Percentiles rank a stretch among this genome's conserved stretches.
These are phyloP conservation scores for Colletotrichum agaves DNA, from an alignment of 2,329 filamentous ascomycete species.

Conservation along the genomic window DNA sequence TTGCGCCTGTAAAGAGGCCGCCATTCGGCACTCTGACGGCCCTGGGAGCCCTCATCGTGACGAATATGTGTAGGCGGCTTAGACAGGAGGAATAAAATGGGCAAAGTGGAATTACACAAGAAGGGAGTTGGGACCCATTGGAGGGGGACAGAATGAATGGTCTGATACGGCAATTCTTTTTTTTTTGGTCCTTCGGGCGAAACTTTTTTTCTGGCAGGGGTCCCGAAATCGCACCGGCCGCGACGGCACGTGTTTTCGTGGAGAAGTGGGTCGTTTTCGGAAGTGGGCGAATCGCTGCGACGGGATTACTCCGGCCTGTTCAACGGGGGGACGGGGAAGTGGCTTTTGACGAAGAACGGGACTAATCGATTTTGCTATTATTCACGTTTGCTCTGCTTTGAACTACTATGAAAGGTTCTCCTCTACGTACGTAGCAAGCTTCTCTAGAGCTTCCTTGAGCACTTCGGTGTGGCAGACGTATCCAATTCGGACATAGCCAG, in stretches of 20 bases:
- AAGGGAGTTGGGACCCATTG: slow-evolving; percentile 33
- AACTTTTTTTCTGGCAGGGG: slow-evolving; percentile 41
- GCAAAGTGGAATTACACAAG: slow-evolving; percentile 20
- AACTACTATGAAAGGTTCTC: background rate
- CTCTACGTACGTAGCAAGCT: slow-evolving; percentile 53
- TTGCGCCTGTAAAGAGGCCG: slow-evolving; percentile 48
- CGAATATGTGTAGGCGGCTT: slow-evolving; percentile 23
- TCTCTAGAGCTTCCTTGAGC: slow-evolving; percentile 72
- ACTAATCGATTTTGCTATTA: background rate
- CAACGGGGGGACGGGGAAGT: background rate
- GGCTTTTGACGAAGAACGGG: background rate
- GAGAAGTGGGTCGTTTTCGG: slow-evolving; percentile 2
- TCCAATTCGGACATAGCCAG: slow-evolving; percentile 81
- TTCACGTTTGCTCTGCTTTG: background rate
- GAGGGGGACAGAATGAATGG: slow-evolving; percentile 17
- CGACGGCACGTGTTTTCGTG: slow-evolving; percentile 39
- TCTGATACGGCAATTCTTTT: slow-evolving; percentile 38
- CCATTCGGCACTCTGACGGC: slow-evolving; percentile 54
- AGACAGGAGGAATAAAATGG: slow-evolving; percentile 14
- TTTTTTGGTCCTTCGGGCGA: slow-evolving; percentile 38
- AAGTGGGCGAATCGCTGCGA: slow-evolving; percentile 8
- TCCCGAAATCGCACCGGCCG: slow-evolving; percentile 32
- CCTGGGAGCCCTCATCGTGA: slow-evolving; percentile 53
- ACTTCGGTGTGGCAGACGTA: slow-evolving; percentile 78
- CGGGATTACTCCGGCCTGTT: slow-evolving; percentile 23